A percentile compares a stretch with the other conserved stretches of the same genome.
Conservation (phyloP, 805 yeast genomes). For the Yamadazyma sp. region DNA sequence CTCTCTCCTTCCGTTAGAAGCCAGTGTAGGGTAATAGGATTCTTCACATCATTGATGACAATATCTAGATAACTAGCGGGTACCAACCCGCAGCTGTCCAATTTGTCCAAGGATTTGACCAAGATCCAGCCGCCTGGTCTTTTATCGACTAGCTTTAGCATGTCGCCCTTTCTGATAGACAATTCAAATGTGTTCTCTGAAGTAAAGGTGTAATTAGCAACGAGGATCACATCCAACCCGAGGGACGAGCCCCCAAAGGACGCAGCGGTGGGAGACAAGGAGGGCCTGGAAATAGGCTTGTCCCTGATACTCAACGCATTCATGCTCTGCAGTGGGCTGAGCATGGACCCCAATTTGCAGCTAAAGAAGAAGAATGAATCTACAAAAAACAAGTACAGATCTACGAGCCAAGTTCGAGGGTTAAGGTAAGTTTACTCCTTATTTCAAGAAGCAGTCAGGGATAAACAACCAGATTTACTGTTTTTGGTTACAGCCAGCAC, state of each 20-base stretch:
- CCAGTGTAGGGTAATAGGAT: conserved; percentile 42
- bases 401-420: not conserved
- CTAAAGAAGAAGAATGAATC: not conserved
- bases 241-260: not conserved
- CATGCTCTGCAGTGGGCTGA: not conserved
- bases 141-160: conserved; percentile 48
- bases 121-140: conserved; percentile 55
- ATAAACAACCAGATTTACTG: conserved; percentile 4
- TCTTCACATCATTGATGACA: conserved; percentile 40
- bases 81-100: conserved; percentile 48
- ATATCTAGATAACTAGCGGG: conserved; percentile 52
- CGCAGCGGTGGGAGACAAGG: conserved; percentile 1
- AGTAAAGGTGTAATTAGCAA: conserved; percentile 45
- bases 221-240: conserved; percentile 39
- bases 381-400: too few species aligned
- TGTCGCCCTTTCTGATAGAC: conserved; percentile 49
- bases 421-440: not conserved
- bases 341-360: too few species aligned
- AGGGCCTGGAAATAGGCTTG: conserved; percentile 2
- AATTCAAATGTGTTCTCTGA: conserved; percentile 48
- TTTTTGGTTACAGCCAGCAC: not conserved
- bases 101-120: conserved; percentile 52
- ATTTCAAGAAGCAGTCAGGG: not conserved
- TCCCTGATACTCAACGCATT: conserved; percentile 1
- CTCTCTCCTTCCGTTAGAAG: conserved; percentile 17